Evolutionary conservation across 1,284 basidiomycete genomes (phyloP).

Genomic region (Ceratobasidium theobromae): DNA sequence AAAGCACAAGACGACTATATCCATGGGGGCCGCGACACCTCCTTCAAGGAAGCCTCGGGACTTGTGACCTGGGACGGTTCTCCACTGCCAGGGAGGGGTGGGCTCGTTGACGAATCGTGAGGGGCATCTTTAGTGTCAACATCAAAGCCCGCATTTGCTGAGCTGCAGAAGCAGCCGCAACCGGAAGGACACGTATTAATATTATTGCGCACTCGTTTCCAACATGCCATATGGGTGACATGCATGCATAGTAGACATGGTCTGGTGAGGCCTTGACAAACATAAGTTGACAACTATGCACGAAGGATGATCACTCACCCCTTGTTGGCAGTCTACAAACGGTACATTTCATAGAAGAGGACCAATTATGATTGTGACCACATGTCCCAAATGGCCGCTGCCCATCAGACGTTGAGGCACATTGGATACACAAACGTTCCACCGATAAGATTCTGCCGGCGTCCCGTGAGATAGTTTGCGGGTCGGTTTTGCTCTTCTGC

Average conservation of each 20-base stretch:
- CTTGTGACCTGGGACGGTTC: slow-evolving; percentile 22
- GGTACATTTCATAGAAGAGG: slow-evolving; percentile 31
- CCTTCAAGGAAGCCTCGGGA: slow-evolving; percentile 1
- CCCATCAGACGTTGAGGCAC: slow-evolving; percentile 20
- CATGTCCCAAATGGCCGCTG: slow-evolving; percentile 14
- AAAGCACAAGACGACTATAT: not conserved
- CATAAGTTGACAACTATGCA: not conserved
- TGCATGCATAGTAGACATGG: slow-evolving; percentile 35
- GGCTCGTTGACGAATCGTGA: not conserved
- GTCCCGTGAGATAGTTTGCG: slow-evolving; percentile 10
- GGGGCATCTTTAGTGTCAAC: slow-evolving; percentile 15
- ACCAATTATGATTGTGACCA: slow-evolving; percentile 12
- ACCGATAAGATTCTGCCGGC: slow-evolving; percentile 15
- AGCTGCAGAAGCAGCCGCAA: slow-evolving; percentile 33
- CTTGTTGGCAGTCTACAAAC: slow-evolving; percentile 33
- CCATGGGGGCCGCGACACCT: slow-evolving; percentile 3
- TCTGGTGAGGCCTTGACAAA: slow-evolving; percentile 27
- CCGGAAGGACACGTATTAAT: slow-evolving; percentile 34
- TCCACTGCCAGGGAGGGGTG: slow-evolving; percentile 9
- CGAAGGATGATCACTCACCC: slow-evolving; percentile 11
- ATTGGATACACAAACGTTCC: not conserved
- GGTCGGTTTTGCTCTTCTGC: not conserved
- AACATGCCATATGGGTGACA: slow-evolving; percentile 34
- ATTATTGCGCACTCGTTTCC: slow-evolving; percentile 20
- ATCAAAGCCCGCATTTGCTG: not conserved